Evolutionary conservation across 2,329 filamentous ascomycete species (phyloP).

Genomic region (Periconia digitata): DNA sequence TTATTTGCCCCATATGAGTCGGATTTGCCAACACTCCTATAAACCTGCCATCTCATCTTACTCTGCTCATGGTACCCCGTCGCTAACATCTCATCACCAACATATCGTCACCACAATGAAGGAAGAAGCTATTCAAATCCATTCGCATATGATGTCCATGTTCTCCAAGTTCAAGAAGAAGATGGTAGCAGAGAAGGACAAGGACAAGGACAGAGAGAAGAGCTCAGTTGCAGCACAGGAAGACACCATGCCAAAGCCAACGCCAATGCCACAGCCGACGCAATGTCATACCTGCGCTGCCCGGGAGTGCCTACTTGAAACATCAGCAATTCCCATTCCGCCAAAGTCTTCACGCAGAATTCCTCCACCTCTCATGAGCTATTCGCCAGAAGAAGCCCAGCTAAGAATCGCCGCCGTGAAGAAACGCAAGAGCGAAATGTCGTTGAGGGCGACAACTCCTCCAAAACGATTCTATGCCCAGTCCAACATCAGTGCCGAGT

Average conservation of each 20-base stretch:
- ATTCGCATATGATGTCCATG: conserved; percentile 28
- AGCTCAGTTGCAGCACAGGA: conserved; percentile 15
- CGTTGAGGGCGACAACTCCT: background rate
- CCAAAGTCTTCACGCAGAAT: background rate
- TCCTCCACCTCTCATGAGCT: background rate
- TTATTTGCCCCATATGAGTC: background rate
- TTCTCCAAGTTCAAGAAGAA: conserved; percentile 36
- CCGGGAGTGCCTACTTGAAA: conserved; percentile 23
- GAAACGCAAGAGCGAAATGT: conserved; percentile 11
- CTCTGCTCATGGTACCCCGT: too few relatives aligned
- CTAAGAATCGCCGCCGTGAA: conserved; percentile 20
- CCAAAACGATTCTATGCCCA: background rate
- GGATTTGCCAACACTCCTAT: too few relatives aligned
- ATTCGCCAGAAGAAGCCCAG: conserved; percentile 17
- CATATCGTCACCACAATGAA: background rate
- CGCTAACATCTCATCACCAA: too few relatives aligned
- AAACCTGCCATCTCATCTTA: background rate
- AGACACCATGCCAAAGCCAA: conserved; percentile 17
- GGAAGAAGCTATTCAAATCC: background rate
- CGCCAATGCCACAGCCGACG: conserved; percentile 19
- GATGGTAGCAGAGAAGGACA: conserved; percentile 28
- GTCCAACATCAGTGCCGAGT: background rate
- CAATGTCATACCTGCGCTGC: conserved; percentile 31
- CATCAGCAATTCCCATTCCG: conserved; percentile 6
- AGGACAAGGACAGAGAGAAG: conserved; percentile 10